These are phyloP conservation scores for Hanseniaspora guilliermondii DNA, from an alignment of 805 yeast genomes.

Conservation along the genomic window DNA sequence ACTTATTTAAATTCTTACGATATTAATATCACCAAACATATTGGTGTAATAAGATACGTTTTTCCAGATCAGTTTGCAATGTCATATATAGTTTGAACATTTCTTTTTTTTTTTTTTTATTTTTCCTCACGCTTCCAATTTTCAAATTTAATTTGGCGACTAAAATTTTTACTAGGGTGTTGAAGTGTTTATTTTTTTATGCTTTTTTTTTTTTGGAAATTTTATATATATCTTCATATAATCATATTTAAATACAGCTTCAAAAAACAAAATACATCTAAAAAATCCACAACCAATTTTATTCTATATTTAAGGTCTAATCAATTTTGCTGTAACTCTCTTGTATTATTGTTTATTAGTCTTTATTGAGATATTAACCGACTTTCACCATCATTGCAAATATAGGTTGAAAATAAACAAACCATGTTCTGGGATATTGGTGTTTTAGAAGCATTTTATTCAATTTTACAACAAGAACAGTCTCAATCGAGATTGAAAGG, in stretches of 20 bases:
- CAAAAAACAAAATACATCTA: background rate
- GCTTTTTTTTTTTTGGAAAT: background rate
- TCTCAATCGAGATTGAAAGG: conserved; percentile 8
- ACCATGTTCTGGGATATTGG: conserved; percentile 31
- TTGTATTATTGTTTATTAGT: too few species aligned
- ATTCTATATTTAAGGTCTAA: background rate
- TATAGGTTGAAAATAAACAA: background rate
- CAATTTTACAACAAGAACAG: conserved; percentile 4
- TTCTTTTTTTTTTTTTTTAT: background rate
- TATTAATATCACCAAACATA: too few species aligned
- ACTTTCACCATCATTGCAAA: too few species aligned
- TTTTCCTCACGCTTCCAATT: too few species aligned
- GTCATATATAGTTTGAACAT: background rate
- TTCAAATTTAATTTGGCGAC: background rate
- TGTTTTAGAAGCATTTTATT: conserved; percentile 35
- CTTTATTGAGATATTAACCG: too few species aligned
- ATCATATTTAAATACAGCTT: too few species aligned
- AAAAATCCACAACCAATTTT: background rate
- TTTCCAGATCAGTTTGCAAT: too few species aligned
- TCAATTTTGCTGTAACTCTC: too few species aligned
- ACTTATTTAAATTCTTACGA: too few species aligned
- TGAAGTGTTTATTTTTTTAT: background rate
- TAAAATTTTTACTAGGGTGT: background rate
- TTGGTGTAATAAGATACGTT: too few species aligned
- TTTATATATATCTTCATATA: too few species aligned